phyloP scores from a whole-genome alignment of 768 basidiomycete species.

The Psilocybe tampanensis region DNA sequence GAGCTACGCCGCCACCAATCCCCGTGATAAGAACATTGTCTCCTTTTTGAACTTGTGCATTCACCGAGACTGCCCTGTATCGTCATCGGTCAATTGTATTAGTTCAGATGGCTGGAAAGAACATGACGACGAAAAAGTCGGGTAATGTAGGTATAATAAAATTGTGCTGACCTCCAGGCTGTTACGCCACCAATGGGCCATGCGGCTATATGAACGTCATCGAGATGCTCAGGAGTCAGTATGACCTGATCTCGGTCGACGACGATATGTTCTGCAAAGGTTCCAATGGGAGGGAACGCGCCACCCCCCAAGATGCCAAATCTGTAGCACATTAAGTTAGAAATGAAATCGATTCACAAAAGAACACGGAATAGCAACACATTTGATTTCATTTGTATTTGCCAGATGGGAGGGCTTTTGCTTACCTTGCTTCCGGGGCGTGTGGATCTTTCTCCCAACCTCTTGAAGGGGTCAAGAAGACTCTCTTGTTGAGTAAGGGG shows the following conservation, averaged over 20 bases:
- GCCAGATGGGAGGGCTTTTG: not conserved
- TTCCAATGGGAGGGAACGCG: constrained; percentile 56
- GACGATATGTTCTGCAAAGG: constrained; percentile 75
- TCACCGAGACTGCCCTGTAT: constrained; percentile 66
- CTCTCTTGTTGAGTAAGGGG: constrained; percentile 59
- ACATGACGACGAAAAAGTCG: not conserved
- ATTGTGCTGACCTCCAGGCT: constrained; percentile 72
- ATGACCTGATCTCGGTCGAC: constrained; percentile 74
- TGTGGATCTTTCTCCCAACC: constrained; percentile 73
- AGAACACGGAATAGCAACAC: not conserved
- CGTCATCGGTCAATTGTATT: not conserved
- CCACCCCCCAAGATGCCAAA: constrained; percentile 72
- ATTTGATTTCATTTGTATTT: not conserved
- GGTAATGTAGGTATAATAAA: too few species aligned
- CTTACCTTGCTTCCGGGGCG: constrained; percentile 67
- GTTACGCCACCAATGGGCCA: constrained; percentile 82
- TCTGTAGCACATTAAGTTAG: constrained; percentile 27
- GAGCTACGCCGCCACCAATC: constrained; percentile 83
- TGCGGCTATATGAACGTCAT: constrained; percentile 69
- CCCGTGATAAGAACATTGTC: constrained; percentile 83
- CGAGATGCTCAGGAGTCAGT: constrained; percentile 64
- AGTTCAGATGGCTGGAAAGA: not conserved
- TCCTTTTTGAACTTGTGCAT: constrained; percentile 61
- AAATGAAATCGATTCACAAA: constrained; percentile 1
- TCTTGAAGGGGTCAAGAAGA: constrained; percentile 75